Conservation (phyloP, 768 basidiomycete species). For the Lentinula boryana region DNA sequence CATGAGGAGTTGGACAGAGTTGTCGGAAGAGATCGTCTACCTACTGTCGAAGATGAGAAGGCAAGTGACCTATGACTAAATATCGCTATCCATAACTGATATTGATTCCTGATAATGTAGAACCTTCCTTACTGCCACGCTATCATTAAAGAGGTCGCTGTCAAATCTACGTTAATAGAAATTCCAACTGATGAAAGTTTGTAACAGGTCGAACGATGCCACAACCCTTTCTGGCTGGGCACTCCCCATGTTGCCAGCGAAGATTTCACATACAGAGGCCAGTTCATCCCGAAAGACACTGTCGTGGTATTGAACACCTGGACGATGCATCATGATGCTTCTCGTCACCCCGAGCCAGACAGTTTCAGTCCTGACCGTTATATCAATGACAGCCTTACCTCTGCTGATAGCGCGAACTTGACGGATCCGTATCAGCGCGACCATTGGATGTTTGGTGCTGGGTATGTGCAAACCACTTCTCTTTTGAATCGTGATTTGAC, state of each 20-base stretch:
- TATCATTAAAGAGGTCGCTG: constrained; percentile 19
- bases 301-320: constrained; percentile 23
- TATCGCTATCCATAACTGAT: not conserved
- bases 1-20: constrained; percentile 30
- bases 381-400: constrained; percentile 20
- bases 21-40: constrained; percentile 24
- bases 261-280: constrained; percentile 26
- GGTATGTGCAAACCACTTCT: constrained; percentile 15
- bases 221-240: constrained; percentile 19
- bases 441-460: constrained; percentile 32
- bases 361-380: constrained; percentile 24
- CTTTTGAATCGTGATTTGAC: not conserved
- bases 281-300: constrained; percentile 23
- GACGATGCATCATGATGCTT: constrained; percentile 18
- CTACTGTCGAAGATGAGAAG: constrained; percentile 17
- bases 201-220: constrained; percentile 15
- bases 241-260: constrained; percentile 21
- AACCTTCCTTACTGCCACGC: constrained; percentile 22
- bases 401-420: constrained; percentile 25
- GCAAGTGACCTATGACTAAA: not conserved
- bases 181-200: not conserved
- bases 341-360: constrained; percentile 26
- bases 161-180: not conserved
- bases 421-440: constrained; percentile 22
- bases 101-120: not conserved